Evolutionary conservation across 305 asterid genomes (phyloP), one percentile per base, ranked within the genome.

Genomic region (Fraxinus floribunda): DNA sequence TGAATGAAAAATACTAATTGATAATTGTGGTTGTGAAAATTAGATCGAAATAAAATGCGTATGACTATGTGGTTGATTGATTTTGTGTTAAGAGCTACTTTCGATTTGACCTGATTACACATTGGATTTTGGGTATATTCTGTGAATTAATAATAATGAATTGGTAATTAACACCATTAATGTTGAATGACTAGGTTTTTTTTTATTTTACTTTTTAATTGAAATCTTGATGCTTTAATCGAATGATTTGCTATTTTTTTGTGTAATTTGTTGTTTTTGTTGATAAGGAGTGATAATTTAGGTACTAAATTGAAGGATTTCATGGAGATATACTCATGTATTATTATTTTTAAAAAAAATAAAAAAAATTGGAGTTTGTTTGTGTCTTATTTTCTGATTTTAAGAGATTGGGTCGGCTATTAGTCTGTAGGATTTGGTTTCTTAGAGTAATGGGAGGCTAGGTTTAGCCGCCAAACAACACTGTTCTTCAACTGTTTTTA

Each of bases 41-140:
- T 66, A 85, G 92, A 90, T 92, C 92, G 89, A 78, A 76, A 68
- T 35, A 79, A 75, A 83, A 88, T 88, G 89, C 80, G 76, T 86
- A 79, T 38, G 24, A 22, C 24, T 22, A 49, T 78, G 85, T 29
- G 84, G 87, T 89, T 89, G 85, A 83, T 75, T 77, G 82, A 85
- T 88, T 84, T 44, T 71, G 83, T 72, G 30, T 80, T 80, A 22
- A 79, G 79, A 80, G 62, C 84, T 82, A 57, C 70, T 81, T 44
- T 78, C 90, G 94, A 90, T 89, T 92, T 90, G 93, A 46, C 36
- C 32, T 77, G 83, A 83, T 77, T 82, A 9, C 16, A 41, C 46
- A 49, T 72, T 74, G 26, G n/a, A 46, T 41, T 72, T 86, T 76
- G 55, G 82, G 79, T 72, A 73, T 72, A 80, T 79, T 77, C 0